These are phyloP conservation scores for Heliocybe sulcata DNA, from an alignment of 1,284 basidiomycete species.

Conservation along the genomic window DNA sequence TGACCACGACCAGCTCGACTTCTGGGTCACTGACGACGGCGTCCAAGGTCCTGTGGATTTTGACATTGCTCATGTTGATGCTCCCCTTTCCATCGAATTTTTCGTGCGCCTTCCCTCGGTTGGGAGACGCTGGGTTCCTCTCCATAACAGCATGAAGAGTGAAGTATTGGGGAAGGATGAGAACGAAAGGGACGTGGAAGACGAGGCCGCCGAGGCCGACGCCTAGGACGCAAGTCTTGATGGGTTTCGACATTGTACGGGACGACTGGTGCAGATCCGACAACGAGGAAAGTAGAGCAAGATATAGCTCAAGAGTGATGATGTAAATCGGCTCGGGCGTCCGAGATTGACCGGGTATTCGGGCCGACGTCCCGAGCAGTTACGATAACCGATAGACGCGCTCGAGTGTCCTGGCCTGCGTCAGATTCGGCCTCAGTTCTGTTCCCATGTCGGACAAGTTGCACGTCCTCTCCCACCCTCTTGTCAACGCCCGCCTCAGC, in stretches of 20 bases:
- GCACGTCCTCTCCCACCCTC: constrained; percentile 62
- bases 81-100: constrained; percentile 38
- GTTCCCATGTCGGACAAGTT: constrained; percentile 31
- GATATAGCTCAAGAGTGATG: neutral
- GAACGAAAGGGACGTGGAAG: constrained; percentile 77
- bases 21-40: constrained; percentile 51
- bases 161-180: constrained; percentile 70
- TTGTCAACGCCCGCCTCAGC: constrained; percentile 67
- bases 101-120: constrained; percentile 50
- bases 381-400: neutral
- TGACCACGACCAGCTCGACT: constrained; percentile 65
- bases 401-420: neutral
- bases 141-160: constrained; percentile 62
- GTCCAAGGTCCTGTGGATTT: constrained; percentile 49
- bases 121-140: constrained; percentile 47
- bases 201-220: constrained; percentile 70
- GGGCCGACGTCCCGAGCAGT: neutral
- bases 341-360: neutral
- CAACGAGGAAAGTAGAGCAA: neutral
- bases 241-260: constrained; percentile 30
- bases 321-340: no score
- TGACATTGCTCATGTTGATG: constrained; percentile 28
- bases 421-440: constrained; percentile 6
- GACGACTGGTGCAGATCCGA: no score
- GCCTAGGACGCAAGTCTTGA: constrained; percentile 68